Evolutionary conservation across 768 basidiomycete species (phyloP).

Genomic region (Xanthoconium stramineum): DNA sequence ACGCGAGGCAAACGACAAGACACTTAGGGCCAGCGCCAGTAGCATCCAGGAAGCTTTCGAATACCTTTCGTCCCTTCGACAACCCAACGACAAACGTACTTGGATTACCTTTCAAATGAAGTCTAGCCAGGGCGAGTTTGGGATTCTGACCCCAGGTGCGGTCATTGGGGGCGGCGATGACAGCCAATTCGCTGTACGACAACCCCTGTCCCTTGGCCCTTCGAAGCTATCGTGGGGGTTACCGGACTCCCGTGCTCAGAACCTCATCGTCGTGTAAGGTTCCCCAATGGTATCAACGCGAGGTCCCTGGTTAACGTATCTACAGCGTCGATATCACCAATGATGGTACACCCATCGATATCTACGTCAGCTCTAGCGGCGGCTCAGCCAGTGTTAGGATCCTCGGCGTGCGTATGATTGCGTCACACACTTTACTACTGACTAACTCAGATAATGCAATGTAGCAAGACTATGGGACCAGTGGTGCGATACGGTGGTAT

Average conservation of each 20-base stretch:
- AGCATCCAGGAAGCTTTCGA: conserved; percentile 3
- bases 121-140: conserved; percentile 1
- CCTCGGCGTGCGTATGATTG: not conserved
- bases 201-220: not conserved
- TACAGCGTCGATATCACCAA: not conserved
- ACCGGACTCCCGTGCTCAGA: not conserved
- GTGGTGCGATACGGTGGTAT: not conserved
- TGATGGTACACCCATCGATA: conserved; percentile 3
- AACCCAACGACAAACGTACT: conserved; percentile 1
- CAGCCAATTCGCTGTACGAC: not conserved
- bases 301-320: not conserved
- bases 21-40: conserved; percentile 1
- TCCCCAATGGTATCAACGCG: not conserved
- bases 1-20: not conserved
- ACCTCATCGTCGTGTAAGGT: not conserved
- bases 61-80: conserved; percentile 1
- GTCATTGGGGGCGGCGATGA: conserved; percentile 4
- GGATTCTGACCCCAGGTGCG: conserved; percentile 1
- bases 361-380: conserved; percentile 1
- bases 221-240: conserved; percentile 1
- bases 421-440: not conserved
- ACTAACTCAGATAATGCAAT: not conserved
- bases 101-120: conserved; percentile 1
- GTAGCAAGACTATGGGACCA: not conserved
- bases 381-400: conserved; percentile 2